phyloP scores from a whole-genome alignment of 2,329 filamentous ascomycete genomes.

The Diaporthe vexans region DNA sequence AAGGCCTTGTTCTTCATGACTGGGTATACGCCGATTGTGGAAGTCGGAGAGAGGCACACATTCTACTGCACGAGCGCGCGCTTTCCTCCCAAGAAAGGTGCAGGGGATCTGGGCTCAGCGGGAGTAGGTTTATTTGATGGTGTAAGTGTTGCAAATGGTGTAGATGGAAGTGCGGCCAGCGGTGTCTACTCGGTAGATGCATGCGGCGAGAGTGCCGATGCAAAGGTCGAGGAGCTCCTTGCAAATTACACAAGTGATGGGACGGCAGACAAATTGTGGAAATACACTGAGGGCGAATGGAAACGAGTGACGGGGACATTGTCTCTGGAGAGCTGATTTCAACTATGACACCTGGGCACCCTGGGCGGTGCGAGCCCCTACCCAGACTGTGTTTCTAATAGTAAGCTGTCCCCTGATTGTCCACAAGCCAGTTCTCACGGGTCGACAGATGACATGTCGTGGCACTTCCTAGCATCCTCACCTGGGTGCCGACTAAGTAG shows the following conservation, averaged over 20 bases:
- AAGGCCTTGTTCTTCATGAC: conserved; percentile 45
- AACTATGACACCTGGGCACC: too few relatives aligned
- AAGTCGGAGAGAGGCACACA: conserved; percentile 55
- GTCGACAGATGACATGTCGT: too few relatives aligned
- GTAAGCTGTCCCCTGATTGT: too few relatives aligned
- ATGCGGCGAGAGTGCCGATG: conserved; percentile 49
- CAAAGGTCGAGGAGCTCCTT: conserved; percentile 49
- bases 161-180: conserved; percentile 51
- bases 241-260: conserved; percentile 47
- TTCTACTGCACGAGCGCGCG: conserved; percentile 54
- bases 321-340: background rate
- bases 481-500: background rate
- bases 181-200: conserved; percentile 56
- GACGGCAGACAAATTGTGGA: conserved; percentile 52
- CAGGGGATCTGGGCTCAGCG: conserved; percentile 43
- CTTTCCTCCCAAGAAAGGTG: conserved; percentile 47
- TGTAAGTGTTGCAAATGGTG: conserved; percentile 47
- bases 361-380: background rate
- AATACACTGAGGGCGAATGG: conserved; percentile 54
- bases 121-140: conserved; percentile 47
- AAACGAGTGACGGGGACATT: conserved; percentile 48
- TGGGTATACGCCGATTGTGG: conserved; percentile 43
- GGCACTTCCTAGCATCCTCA: background rate
- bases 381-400: too few relatives aligned
- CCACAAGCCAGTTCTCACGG: background rate